These are phyloP conservation scores for Daldinia sp. DNA, from an alignment of 2,329 filamentous ascomycete species.

Conservation along the genomic window DNA sequence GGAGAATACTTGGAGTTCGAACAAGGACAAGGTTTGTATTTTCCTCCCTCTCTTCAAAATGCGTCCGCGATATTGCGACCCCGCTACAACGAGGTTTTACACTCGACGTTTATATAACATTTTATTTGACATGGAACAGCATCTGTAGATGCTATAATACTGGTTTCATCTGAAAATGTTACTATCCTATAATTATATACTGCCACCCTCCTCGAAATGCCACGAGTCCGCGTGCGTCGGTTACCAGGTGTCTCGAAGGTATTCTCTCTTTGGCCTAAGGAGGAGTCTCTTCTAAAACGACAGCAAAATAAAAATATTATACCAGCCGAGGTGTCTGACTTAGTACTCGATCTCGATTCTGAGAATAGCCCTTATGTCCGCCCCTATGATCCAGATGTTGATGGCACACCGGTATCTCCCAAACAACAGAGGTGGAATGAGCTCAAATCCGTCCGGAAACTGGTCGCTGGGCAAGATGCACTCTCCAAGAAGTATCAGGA, in stretches of 20 bases:
- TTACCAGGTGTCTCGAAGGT: neutral
- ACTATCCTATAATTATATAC: conserved; percentile 20
- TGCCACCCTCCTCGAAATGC: conserved; percentile 38
- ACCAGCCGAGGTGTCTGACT: conserved; percentile 54
- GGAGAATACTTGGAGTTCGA: conserved; percentile 17
- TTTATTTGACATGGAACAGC: neutral
- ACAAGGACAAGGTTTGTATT: conserved; percentile 2
- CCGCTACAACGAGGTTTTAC: neutral
- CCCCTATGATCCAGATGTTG: conserved; percentile 54
- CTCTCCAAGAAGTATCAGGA: neutral
- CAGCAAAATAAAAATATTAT: conserved; percentile 3
- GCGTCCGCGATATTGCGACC: neutral
- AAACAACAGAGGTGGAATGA: neutral
- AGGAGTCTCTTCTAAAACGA: conserved; percentile 30
- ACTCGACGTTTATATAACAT: neutral
- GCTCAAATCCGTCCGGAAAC: neutral
- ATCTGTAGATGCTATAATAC: neutral
- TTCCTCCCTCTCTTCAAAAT: neutral
- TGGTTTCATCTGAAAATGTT: conserved; percentile 7
- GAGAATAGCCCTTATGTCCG: conserved; percentile 60
- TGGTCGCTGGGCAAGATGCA: neutral
- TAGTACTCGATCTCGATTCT: conserved; percentile 66
- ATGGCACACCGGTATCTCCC: conserved; percentile 37
- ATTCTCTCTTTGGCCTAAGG: conserved; percentile 11
- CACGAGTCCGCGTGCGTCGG: conserved; percentile 22